Percentiles rank a stretch among this genome's conserved stretches.
Evolutionary conservation across 2,329 filamentous ascomycete genomes (phyloP).

Genomic region (Fusarium sp.): DNA sequence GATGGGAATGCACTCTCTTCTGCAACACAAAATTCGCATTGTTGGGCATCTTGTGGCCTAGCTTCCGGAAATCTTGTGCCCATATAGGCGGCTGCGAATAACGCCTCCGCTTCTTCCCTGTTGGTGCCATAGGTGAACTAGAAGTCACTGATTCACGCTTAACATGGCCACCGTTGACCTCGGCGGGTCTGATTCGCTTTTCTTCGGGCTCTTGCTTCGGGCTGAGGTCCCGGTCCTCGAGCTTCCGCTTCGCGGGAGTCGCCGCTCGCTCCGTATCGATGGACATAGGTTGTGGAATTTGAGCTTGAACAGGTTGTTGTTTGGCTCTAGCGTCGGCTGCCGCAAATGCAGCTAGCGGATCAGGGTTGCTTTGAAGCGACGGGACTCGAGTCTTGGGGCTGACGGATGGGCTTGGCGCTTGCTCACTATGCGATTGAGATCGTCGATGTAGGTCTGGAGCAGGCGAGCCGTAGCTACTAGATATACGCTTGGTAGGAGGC

Average conservation of each 20-base stretch:
- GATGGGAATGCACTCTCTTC: constrained; percentile 47
- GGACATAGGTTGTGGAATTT: constrained; percentile 49
- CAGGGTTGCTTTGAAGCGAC: constrained; percentile 64
- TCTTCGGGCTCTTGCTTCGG: constrained; percentile 67
- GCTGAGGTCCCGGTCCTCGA: constrained; percentile 60
- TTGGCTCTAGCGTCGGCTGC: constrained; percentile 50
- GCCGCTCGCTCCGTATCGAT: constrained; percentile 53
- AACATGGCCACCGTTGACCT: constrained; percentile 60
- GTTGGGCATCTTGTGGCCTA: constrained; percentile 57
- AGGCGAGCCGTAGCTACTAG: constrained; percentile 62
- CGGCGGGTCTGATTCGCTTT: constrained; percentile 64
- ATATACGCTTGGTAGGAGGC: constrained; percentile 59
- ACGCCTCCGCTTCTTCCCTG: constrained; percentile 58
- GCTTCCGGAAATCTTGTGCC: constrained; percentile 60
- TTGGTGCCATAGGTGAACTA: constrained; percentile 53
- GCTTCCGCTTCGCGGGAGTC: constrained; percentile 60
- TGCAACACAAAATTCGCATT: constrained; percentile 51
- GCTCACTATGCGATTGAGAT: constrained; percentile 71
- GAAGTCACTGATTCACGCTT: constrained; percentile 47
- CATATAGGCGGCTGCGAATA: constrained; percentile 62
- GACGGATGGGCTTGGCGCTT: constrained; percentile 80
- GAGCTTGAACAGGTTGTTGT: constrained; percentile 32
- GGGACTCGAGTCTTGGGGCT: constrained; percentile 81
- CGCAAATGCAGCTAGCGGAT: constrained; percentile 50
- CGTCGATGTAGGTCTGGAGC: constrained; percentile 62